Base-by-base conservation (phyloP, 2,329 filamentous ascomycete genomes). In the Fusarium chlamydosporum region DNA sequence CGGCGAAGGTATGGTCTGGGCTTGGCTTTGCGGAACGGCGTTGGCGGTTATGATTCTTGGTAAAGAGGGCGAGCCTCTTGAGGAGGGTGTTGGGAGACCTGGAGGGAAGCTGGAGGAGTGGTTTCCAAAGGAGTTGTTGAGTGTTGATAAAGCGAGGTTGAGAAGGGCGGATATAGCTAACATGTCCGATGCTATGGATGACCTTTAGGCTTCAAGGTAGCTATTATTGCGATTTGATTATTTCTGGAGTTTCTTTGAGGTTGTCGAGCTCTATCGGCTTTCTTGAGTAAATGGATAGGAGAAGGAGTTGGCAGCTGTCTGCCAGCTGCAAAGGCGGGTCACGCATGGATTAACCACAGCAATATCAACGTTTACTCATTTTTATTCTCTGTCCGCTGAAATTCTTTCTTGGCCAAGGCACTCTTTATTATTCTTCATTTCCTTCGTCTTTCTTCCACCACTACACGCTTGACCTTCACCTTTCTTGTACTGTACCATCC, bases 1-100 rank as follows among this genome's bases (percentile, higher is more conserved):
- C 42, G 84, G 84, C 15, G 82, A 86, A 42, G 85, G 85, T 6
- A 86, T 87, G 84, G 82, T 83, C 4, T 84, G 81, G 78, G 81
- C 84, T 4, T 87, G 84, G 84, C 78, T 85, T 15, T 84, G 80
- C 43, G 85, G 84, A 1, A 80, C 79, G 12, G 84, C 83, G 1
- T 41, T 84, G 52, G 84, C 77, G 1, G 65, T 82, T 4, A 84
- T 85, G 82, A 73, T 86, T 10, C 67, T 81, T 1, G 82, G 81
- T 1, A 78, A 72, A 34, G 78, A 82, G 16, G 61, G 74, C 1
- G 75, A 77, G 3, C 65, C 76, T 4, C 37, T 80, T 29, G 64
- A 68, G 2, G 65, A 65, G 9, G 72, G 62, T 1, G 67, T 75
- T 4, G 82, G 82, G 3, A 73, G 80, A 6, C 81, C 81, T 0